Evolutionary conservation across 2,329 filamentous ascomycete genomes (phyloP), one percentile per base, ranked within the genome.

Genomic region (Cercospora sp.): DNA sequence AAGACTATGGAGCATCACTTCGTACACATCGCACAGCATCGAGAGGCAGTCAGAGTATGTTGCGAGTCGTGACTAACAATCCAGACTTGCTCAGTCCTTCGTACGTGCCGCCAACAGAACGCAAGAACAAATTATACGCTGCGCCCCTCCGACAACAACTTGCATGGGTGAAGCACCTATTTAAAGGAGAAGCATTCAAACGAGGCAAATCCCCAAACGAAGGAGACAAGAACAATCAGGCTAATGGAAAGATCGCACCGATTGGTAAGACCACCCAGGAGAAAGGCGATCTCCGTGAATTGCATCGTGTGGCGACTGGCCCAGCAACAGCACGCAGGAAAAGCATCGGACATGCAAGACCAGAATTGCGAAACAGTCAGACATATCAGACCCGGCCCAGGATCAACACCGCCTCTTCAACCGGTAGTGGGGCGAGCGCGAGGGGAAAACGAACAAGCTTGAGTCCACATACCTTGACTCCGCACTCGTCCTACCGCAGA

Each of bases 401-500:
- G 51, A 76, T 84, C 21, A 81, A 82, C 12, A 85, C 82, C 5
- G 77, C 73, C 28, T 75, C 77, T 2, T 78, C 75, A 2, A 76
- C 79, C 40, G 80, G 79, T 59, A 75, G 74, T 69, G 66, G 68
- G 21, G 65, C 71, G 1, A 77, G 72, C 66, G 74, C 69, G 26
- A 67, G 70, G 68, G 79, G 82, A 7, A n/a, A 87, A 53, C 69
- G 75, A 2, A 73, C 71, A 3, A 89, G 75, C 97, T 93, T 77
- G 6, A 77, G 74, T 0, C 95, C 95, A 0, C 90, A 90, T 2
- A 94, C 95, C 0, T 80, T 97, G 49, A 98, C 95, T 0, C 94
- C 95, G 3, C 90, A 93, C 45, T 93, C 92, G 5, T 92, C 91
- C 0, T 91, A 96, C 75, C 89, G 95, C 10, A 90, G 93, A 40